Evolutionary conservation across 192 early-diverging fungal genomes (phyloP).

Genomic region (Backusella morwellensis): DNA sequence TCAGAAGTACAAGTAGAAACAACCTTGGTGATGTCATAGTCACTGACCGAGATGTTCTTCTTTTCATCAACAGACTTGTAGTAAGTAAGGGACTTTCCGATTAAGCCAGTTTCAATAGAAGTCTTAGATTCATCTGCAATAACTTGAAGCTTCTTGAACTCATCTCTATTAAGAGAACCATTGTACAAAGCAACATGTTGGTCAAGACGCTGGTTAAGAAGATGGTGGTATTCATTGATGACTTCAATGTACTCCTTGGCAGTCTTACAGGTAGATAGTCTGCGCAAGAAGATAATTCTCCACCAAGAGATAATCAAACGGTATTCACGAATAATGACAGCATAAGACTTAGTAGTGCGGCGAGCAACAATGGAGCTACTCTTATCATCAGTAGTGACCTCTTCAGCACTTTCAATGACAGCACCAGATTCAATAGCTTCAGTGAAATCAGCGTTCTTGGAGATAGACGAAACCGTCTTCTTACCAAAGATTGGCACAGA

Average conservation of each 20-base stretch:
- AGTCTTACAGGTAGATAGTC: conserved; percentile 11
- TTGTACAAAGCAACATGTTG: neutral
- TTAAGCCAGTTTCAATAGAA: neutral
- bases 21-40: neutral
- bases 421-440: conserved; percentile 8
- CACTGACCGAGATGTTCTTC: neutral
- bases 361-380: neutral
- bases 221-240: conserved; percentile 7
- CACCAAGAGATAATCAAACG: conserved; percentile 8
- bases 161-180: neutral
- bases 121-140: neutral
- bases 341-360: neutral
- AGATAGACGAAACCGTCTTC: neutral
- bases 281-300: conserved; percentile 12
- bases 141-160: neutral
- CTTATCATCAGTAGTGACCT: neutral
- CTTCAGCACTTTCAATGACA: conserved; percentile 6
- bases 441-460: neutral
- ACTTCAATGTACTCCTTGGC: conserved; percentile 10
- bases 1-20: neutral
- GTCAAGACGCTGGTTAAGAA: conserved; percentile 9
- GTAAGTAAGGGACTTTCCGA: neutral
- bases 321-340: neutral
- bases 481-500: conserved; percentile 24
- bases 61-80: neutral